Evolutionary conservation across 2,329 filamentous ascomycete genomes (phyloP), one percentile per base, ranked within the genome.

Genomic region (Colletotrichum chlorophyti): DNA sequence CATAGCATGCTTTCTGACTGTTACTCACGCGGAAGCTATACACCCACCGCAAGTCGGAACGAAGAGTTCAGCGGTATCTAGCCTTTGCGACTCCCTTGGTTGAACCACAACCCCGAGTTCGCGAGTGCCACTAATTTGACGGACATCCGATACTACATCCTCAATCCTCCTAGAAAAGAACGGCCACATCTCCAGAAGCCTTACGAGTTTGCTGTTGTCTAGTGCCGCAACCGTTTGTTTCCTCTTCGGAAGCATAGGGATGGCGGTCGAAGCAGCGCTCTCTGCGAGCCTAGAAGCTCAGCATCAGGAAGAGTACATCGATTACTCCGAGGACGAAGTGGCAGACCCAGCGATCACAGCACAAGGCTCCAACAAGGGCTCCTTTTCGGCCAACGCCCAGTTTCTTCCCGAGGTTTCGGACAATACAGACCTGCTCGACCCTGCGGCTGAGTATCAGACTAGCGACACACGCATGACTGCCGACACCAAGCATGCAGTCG

Each of bases 401-500:
- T 24, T 50, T n/a, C 26, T 40, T 15, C 15, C 51, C 11, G 51
- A 46, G 6, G 17, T 10, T 5, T 43, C 32, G 14, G 26, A 50
- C 9, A 24, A 35, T 4, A 5, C 14, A 10, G 45, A 29, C 26
- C 15, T 6, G 23, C 14, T 19, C n/a, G 10, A 19, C 12, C 26
- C 31, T 67, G 63, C 57, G 63, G n/a, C 40, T 50, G 41, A 64
- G 67, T 50, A 74, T 67, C 54, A 50, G 38, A 40, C 32, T 27
- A 48, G 53, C 31, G 52, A 41, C 34, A 10, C 43, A 15, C 37
- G 45, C 23, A 45, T 23, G 5, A 48, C 32, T 3, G 43, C 23
- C 6, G 52, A 60, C 14, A 17, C 26, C 5, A 34, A 40, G 24
- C n/a, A n/a, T n/a, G 12, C 17, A 3, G 11, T 38, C n/a, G 12